phyloP scores from a whole-genome alignment of 2,329 filamentous ascomycete species.

The Neonectria coccinea region DNA sequence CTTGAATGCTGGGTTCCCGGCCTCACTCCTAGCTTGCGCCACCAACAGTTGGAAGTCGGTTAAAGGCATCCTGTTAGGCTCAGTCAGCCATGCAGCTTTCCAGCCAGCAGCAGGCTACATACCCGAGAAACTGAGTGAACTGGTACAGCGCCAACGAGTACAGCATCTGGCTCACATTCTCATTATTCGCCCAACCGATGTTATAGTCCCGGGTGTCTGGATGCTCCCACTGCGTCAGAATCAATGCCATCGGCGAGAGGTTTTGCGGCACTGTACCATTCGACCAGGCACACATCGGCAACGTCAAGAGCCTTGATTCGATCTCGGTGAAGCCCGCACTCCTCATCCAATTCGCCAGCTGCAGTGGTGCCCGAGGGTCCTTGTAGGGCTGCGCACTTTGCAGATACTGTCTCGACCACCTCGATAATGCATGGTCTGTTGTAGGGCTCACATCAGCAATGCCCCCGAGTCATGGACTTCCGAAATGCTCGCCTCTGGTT shows the following conservation, averaged over 20 bases:
- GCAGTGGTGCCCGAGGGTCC: slow-evolving; percentile 73
- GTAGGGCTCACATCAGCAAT: slow-evolving; percentile 23
- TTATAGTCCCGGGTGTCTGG: slow-evolving; percentile 63
- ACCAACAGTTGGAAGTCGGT: slow-evolving; percentile 69
- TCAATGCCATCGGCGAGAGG: background rate
- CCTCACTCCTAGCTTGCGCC: slow-evolving; percentile 66
- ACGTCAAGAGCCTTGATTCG: slow-evolving; percentile 71
- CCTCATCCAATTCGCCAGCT: slow-evolving; percentile 68
- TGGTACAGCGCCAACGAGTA: slow-evolving; percentile 68
- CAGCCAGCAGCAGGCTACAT: slow-evolving; percentile 38
- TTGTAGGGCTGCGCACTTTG: slow-evolving; percentile 72
- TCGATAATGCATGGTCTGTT: slow-evolving; percentile 70
- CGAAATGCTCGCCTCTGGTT: slow-evolving; percentile 63
- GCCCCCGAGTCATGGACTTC: background rate
- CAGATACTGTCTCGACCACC: slow-evolving; percentile 76
- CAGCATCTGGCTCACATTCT: slow-evolving; percentile 66
- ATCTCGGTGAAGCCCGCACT: slow-evolving; percentile 76
- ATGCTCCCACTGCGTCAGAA: slow-evolving; percentile 11
- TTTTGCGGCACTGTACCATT: slow-evolving; percentile 60
- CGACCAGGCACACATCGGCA: slow-evolving; percentile 79
- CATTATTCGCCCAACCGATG: slow-evolving; percentile 66
- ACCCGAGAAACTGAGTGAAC: slow-evolving; percentile 64
- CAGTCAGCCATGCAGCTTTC: slow-evolving; percentile 15
- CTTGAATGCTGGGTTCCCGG: slow-evolving; percentile 66
- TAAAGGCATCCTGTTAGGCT: slow-evolving; percentile 62